Base-by-base conservation (phyloP, 169 alveolate species). In the Toxoplasma gondii region DNA sequence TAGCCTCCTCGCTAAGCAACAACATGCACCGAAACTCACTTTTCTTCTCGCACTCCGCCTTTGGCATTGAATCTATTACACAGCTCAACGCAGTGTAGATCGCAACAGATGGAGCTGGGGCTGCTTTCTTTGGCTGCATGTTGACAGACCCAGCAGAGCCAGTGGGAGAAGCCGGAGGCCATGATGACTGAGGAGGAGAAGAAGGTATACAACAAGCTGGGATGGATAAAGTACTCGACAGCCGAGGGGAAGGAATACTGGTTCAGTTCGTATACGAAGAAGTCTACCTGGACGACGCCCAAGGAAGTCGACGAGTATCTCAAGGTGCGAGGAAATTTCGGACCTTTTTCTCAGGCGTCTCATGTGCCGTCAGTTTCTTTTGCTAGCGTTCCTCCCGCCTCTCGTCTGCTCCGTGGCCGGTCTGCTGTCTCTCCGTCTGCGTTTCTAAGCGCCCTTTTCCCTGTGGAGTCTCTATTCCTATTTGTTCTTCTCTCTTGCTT, bases 231-330 rank as follows among this genome's bases (percentile, higher is more conserved):
- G 88, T 97, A 94, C 94, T 94, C 96, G 29, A 96, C 98, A 39
- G 97, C 98, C 31, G 98, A 97, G 53, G 98, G 98, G n/a, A 96
- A 95, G 92, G 93, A 92, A 44, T 97, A 96, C 94, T 97, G 96
- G 96, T 96, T 93, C 91, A 97, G 97, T 88, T 93, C 96, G 53
- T 93, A 93, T 74, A 97, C 98, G 27, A 94, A 96, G 92, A 88
- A 95, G 43, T 96, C 98, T 69, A 96, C 96, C n/a, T 97, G 98
- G 98, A 96, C 93, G 44, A 95, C 95, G 80, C 98, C 98, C 69
- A 94, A 92, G 58, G 98, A 97, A 93, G 96, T 97, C 9, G 96
- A 96, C 67, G 96, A 93, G 31, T 58, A 58, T 70, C 81, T 81
- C 80, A 54, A 64, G 93, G 95, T 86, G 19, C 5, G 82, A 7